phyloP scores from a whole-genome alignment of 139 green algal species.

The Picochlorum costavermella region DNA sequence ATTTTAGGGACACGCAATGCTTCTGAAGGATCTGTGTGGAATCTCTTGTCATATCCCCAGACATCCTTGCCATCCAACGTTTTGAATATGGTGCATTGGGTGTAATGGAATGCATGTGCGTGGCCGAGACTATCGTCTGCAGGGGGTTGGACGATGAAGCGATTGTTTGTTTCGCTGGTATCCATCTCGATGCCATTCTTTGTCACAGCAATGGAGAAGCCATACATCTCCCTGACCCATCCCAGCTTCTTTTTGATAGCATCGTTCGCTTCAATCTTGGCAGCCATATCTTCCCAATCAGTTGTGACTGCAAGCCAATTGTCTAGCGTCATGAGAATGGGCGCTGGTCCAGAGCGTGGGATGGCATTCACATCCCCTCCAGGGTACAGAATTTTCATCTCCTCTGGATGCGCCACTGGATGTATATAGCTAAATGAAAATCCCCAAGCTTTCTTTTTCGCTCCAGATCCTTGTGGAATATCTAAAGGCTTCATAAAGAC shows the following conservation, averaged over 20 bases:
- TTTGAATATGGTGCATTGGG: slow-evolving; percentile 41
- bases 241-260: slow-evolving; percentile 47
- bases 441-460: slow-evolving; percentile 23
- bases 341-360: slow-evolving; percentile 53
- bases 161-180: slow-evolving; percentile 35
- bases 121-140: slow-evolving; percentile 54
- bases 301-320: slow-evolving; percentile 49
- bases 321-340: slow-evolving; percentile 46
- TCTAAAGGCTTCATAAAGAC: slow-evolving; percentile 59
- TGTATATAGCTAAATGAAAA: slow-evolving; percentile 75
- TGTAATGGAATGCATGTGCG: slow-evolving; percentile 82
- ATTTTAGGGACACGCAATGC: slow-evolving; percentile 52
- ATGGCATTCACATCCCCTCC: slow-evolving; percentile 12
- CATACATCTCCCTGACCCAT: slow-evolving; percentile 90
- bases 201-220: slow-evolving; percentile 43
- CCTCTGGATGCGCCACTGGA: slow-evolving; percentile 25
- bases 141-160: slow-evolving; percentile 75
- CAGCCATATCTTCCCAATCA: slow-evolving; percentile 69
- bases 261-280: slow-evolving; percentile 62
- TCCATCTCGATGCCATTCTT: slow-evolving; percentile 31
- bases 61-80: slow-evolving; percentile 39
- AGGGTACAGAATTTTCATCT: slow-evolving; percentile 20
- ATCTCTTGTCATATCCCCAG: slow-evolving; percentile 76
- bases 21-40: slow-evolving; percentile 36
- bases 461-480: slow-evolving; percentile 9